Evolutionary conservation across 192 early-diverging fungal genomes (phyloP), one percentile per base, ranked within the genome.

Genomic region (Coemansia interrupta): DNA sequence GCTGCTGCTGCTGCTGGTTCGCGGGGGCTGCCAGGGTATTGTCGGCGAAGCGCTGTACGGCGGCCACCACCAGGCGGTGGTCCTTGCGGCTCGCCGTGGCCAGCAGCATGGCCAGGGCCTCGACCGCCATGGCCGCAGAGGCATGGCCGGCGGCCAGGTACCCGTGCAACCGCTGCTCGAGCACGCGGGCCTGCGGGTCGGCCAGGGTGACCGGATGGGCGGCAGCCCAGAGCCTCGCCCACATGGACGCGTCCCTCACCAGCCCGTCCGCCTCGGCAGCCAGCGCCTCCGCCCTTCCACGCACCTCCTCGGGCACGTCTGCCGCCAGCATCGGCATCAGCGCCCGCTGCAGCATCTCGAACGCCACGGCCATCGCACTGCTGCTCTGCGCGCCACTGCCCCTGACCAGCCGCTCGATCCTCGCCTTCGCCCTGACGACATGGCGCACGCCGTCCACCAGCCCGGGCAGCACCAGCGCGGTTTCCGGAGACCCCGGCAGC

Each of bases 101-200:
- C 23, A 73, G 70, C 12, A 79, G 70, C 66, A 73, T 69, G 1
- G 71, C 77, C 60, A 73, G 56, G 4, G 71, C 77, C 60, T 79
- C 77, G 5, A 63, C 56, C 32, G 10, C 32, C 32, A 36, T 36
- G 10, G 67, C 23, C 6, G 26, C 26, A 18, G 13, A 17, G 13
- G 9, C 12, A 20, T 11, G 11, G 4, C 15, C 0, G 20, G 18
- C 39, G 4, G 52, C 56, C 5, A 36, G 32, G 10, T 36, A 8
- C 32, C 14, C 14, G 2, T 14, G 9, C 18, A 79, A 57, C n/a
- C 19, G 17, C 2, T 44, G 32, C 18, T 73, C 77, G 0, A 79
- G 49, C 36, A 12, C 56, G 7, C 67, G 77, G 24, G 63, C 55
- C 19, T 58, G 51, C 9, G 40, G 29, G 26, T 71, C 68, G 8